phyloP scores from a whole-genome alignment of 768 basidiomycete genomes.

The Lactarius psammicola region DNA sequence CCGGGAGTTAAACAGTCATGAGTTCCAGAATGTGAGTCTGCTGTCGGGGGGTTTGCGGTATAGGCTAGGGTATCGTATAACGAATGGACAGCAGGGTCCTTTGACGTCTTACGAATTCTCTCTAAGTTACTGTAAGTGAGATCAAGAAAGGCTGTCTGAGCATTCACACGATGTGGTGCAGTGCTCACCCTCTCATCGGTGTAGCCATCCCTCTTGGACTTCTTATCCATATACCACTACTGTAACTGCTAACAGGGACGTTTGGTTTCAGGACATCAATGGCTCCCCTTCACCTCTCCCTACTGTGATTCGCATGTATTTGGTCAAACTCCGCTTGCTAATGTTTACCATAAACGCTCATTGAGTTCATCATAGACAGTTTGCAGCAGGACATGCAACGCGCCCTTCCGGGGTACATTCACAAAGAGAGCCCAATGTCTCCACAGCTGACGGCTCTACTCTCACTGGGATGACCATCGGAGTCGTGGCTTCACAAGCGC shows the following conservation, averaged over 20 bases:
- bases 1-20: not conserved
- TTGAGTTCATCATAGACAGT: not conserved
- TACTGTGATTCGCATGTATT: not conserved
- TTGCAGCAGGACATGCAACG: not conserved
- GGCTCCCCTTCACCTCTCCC: not conserved
- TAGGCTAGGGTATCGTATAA: not conserved
- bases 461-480: not conserved
- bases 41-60: not conserved
- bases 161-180: not conserved
- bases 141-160: not conserved
- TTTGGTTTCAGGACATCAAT: not conserved
- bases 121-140: not conserved
- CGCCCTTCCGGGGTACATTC: not conserved
- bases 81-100: not conserved
- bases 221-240: not conserved
- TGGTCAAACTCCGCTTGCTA: not conserved
- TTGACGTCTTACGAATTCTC: not conserved
- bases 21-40: not conserved
- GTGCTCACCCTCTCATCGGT: not conserved
- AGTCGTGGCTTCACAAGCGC: not conserved
- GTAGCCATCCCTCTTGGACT: not conserved
- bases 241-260: not conserved
- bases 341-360: not conserved
- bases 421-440: not conserved
- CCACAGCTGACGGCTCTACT: not conserved